phyloP scores from a whole-genome alignment of 345 rosid genomes.

The Hibiscus tridactylites region DNA sequence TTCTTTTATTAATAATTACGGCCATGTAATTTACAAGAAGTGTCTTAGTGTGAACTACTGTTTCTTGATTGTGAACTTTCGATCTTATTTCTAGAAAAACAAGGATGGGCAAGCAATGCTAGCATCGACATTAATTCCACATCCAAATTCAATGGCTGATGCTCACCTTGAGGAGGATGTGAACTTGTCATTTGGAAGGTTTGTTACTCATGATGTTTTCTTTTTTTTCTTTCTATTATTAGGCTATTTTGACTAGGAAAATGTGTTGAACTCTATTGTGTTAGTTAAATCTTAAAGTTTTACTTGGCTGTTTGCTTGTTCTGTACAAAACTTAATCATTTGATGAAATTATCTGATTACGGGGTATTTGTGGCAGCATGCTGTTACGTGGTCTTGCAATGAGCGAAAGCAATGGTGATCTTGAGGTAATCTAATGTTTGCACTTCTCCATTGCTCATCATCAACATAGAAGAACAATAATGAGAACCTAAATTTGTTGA shows the following conservation, averaged over 20 bases:
- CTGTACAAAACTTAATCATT: background rate
- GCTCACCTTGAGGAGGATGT: conserved; percentile 79
- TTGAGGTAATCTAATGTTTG: conserved; percentile 56
- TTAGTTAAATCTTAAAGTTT: background rate
- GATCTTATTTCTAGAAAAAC: conserved; percentile 44
- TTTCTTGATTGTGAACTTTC: conserved; percentile 15
- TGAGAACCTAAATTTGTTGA: background rate
- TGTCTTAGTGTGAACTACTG: background rate
- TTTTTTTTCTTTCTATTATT: background rate
- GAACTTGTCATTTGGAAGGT: conserved; percentile 99
- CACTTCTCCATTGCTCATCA: background rate
- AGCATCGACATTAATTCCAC: conserved; percentile 90
- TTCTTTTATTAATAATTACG: background rate
- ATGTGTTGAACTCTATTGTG: background rate
- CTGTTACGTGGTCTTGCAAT: conserved; percentile 74
- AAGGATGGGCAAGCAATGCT: conserved; percentile 84
- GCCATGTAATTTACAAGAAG: background rate
- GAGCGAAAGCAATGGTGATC: conserved; percentile 83
- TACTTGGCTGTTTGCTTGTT: background rate
- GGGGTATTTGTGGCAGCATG: conserved; percentile 54
- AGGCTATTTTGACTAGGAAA: background rate
- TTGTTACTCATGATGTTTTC: conserved; percentile 13
- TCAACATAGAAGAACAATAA: background rate
- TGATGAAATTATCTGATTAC: background rate
- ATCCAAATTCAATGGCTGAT: conserved; percentile 46